These are phyloP conservation scores for Diphasiastrum complanatum DNA, from an alignment of 83 land plant species.

Conservation along the genomic window DNA sequence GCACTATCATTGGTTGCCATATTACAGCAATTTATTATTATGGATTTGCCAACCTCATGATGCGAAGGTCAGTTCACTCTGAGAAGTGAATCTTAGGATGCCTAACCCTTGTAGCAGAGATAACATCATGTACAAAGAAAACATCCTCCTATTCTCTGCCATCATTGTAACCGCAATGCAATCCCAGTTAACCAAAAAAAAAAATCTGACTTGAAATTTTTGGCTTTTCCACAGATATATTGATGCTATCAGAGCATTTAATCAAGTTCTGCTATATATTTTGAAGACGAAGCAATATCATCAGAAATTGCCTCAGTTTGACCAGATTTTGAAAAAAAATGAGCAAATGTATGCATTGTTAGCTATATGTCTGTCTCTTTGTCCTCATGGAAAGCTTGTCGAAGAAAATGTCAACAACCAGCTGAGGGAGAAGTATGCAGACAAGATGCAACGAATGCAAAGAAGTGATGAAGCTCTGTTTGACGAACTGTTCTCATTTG, in stretches of 20 bases:
- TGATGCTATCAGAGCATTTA: slow-evolving; percentile 82
- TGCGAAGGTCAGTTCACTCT: slow-evolving; percentile 23
- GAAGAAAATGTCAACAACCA: slow-evolving; percentile 84
- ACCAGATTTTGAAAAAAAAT: slow-evolving; percentile 88
- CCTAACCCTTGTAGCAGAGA: no score
- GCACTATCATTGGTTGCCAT: slow-evolving; percentile 29
- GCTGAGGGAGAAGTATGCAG: slow-evolving; percentile 79
- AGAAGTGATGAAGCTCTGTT: slow-evolving; percentile 73
- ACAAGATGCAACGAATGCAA: slow-evolving; percentile 88
- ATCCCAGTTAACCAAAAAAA: no score
- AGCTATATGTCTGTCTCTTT: slow-evolving; percentile 77
- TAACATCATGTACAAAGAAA: no score
- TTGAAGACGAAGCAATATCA: slow-evolving; percentile 81
- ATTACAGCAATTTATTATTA: slow-evolving; percentile 33
- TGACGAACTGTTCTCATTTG: slow-evolving; percentile 91
- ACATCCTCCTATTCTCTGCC: no score
- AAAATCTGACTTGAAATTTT: no score
- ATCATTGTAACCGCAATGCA: no score
- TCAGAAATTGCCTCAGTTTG: slow-evolving; percentile 85
- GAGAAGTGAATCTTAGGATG: background rate
- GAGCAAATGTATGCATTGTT: slow-evolving; percentile 96
- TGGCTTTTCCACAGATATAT: slow-evolving; percentile 58
- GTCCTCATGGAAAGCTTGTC: slow-evolving; percentile 83
- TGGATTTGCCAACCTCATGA: slow-evolving; percentile 33
- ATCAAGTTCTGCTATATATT: slow-evolving; percentile 80